phyloP scores from a whole-genome alignment of 1,284 basidiomycete genomes.

The Xanthoconium separans region DNA sequence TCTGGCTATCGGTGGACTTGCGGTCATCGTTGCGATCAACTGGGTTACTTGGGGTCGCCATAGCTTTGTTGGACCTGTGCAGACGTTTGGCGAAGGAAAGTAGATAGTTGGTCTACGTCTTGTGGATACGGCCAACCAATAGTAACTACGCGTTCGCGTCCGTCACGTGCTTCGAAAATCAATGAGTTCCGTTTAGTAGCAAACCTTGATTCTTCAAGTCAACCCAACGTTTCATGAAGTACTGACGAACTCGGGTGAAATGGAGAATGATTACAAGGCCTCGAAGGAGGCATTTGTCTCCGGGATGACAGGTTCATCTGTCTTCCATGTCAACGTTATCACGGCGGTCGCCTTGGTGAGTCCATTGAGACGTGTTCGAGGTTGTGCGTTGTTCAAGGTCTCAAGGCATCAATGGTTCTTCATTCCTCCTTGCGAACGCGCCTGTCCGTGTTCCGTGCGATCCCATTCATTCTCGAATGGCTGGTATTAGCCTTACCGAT shows the following conservation, averaged over 20 bases:
- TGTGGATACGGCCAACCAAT: too few relatives aligned
- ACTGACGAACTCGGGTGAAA: slow-evolving; percentile 4
- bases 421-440: slow-evolving; percentile 60
- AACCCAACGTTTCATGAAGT: too few relatives aligned
- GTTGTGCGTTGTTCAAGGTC: slow-evolving; percentile 16
- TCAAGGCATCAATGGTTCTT: slow-evolving; percentile 69
- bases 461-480: slow-evolving; percentile 59
- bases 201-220: neutral
- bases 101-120: neutral
- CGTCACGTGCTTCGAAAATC: slow-evolving; percentile 13
- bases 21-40: slow-evolving; percentile 33
- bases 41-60: slow-evolving; percentile 34
- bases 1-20: slow-evolving; percentile 48
- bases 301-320: slow-evolving; percentile 73
- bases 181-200: neutral
- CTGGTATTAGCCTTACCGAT: slow-evolving; percentile 71
- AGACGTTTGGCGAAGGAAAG: slow-evolving; percentile 12
- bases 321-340: slow-evolving; percentile 74
- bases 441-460: slow-evolving; percentile 35
- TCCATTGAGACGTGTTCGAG: slow-evolving; percentile 14
- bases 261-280: slow-evolving; percentile 60
- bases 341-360: slow-evolving; percentile 74
- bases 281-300: slow-evolving; percentile 90
- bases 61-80: slow-evolving; percentile 37
- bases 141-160: neutral